These are phyloP conservation scores for Mytilinidion resinicola DNA, from an alignment of 495 filamentous ascomycete genomes.

Conservation along the genomic window DNA sequence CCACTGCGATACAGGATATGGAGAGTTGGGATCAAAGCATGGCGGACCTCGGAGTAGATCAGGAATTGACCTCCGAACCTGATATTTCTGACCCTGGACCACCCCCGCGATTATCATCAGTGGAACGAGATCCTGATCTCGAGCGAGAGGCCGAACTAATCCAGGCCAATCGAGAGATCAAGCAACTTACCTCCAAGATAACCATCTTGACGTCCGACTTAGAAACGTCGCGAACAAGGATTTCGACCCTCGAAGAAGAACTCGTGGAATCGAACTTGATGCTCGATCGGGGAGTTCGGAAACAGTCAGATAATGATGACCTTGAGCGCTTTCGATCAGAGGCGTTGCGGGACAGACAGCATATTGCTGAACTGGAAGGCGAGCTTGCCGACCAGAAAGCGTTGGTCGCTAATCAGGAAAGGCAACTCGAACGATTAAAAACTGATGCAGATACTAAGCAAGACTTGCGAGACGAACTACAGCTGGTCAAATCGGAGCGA, in stretches of 20 bases:
- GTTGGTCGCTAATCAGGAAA: conserved; percentile 52
- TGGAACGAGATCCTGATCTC: conserved; percentile 34
- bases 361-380: conserved; percentile 37
- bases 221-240: conserved; percentile 21
- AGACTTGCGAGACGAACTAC: conserved; percentile 46
- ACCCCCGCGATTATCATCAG: conserved; percentile 7
- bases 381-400: conserved; percentile 31
- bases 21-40: conserved; percentile 28
- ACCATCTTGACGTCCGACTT: conserved; percentile 25
- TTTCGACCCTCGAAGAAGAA: conserved; percentile 35
- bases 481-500: conserved; percentile 63
- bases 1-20: conserved; percentile 33
- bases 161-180: conserved; percentile 23
- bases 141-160: conserved; percentile 33
- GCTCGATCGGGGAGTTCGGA: conserved; percentile 27
- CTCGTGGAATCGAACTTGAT: conserved; percentile 32
- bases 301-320: conserved; percentile 20
- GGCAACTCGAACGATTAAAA: conserved; percentile 54
- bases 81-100: conserved; percentile 15
- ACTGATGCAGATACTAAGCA: conserved; percentile 36
- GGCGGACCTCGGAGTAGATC: conserved; percentile 21
- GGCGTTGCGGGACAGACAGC: conserved; percentile 30
- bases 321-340: conserved; percentile 30
- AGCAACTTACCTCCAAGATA: conserved; percentile 13
- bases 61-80: conserved; percentile 24